phyloP scores from a whole-genome alignment of 768 basidiomycete genomes.

The Lactifluus echinatus region DNA sequence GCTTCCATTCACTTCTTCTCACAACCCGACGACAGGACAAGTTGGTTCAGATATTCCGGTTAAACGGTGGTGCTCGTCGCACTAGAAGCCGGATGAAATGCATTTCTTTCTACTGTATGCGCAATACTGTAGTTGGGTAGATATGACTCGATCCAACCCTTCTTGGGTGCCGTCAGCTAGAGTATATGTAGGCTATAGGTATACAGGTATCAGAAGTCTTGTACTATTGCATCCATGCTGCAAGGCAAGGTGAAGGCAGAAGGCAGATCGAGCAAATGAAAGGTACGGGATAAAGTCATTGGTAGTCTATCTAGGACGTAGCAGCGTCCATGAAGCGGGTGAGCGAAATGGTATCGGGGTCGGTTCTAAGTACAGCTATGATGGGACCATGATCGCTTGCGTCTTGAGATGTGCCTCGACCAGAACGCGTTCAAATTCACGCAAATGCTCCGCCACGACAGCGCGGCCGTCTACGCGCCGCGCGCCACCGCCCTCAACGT shows the following conservation, averaged over 20 bases:
- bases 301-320: background rate
- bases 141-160: background rate
- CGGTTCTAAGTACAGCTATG: slow-evolving; percentile 23
- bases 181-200: slow-evolving; percentile 15
- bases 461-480: slow-evolving; percentile 58
- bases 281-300: background rate
- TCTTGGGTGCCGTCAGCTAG: background rate
- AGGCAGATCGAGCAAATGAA: slow-evolving; percentile 13
- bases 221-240: slow-evolving; percentile 4
- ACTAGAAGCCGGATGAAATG: background rate
- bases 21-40: background rate
- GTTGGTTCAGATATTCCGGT: slow-evolving; percentile 16
- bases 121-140: background rate
- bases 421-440: slow-evolving; percentile 64
- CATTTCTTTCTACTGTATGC: background rate
- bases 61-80: background rate
- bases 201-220: slow-evolving; percentile 15
- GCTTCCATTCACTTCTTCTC: background rate
- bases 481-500: slow-evolving; percentile 29
- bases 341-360: background rate
- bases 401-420: slow-evolving; percentile 69
- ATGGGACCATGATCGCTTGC: slow-evolving; percentile 74
- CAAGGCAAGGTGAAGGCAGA: background rate
- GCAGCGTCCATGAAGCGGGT: background rate
- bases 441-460: slow-evolving; percentile 70